Percentiles rank a stretch among this genome's conserved stretches.
These are phyloP conservation scores for Colletotrichum cereale DNA, from an alignment of 2,329 filamentous ascomycete species.

Conservation along the genomic window DNA sequence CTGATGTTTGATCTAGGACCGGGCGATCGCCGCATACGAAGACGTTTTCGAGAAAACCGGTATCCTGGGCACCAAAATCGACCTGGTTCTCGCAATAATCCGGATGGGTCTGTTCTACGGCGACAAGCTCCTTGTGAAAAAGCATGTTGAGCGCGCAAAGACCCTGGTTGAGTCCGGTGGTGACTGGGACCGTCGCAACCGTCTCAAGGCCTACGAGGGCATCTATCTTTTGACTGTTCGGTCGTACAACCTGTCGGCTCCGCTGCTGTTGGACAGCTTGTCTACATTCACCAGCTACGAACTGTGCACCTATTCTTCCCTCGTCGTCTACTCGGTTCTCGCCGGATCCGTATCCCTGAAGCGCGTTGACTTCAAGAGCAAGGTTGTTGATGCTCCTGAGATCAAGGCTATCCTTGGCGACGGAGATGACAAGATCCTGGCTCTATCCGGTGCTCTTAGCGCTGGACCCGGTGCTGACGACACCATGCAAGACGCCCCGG, in stretches of 20 bases:
- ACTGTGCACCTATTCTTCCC: conserved; percentile 93
- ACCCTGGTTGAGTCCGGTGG: conserved; percentile 93
- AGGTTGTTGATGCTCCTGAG: conserved; percentile 97
- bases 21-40: conserved; percentile 93
- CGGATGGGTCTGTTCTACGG: conserved; percentile 96
- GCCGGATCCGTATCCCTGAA: conserved; percentile 95
- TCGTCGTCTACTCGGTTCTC: conserved; percentile 96
- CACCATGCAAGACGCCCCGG: conserved; percentile 72
- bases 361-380: conserved; percentile 98
- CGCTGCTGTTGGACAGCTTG: conserved; percentile 93
- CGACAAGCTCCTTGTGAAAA: conserved; percentile 92
- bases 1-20: conserved; percentile 73
- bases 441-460: conserved; percentile 83
- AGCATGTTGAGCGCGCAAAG: conserved; percentile 90
- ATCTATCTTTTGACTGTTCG: conserved; percentile 93
- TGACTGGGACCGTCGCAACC: conserved; percentile 98
- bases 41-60: conserved; percentile 97
- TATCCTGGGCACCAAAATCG: conserved; percentile 96
- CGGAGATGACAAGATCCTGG: conserved; percentile 87
- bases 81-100: conserved; percentile 95
- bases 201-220: conserved; percentile 98
- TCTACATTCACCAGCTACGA: conserved; percentile 99
- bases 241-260: conserved; percentile 89
- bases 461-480: conserved; percentile 86
- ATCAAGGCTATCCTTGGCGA: conserved; percentile 97